Conservation (phyloP, 2,329 filamentous ascomycete species). For the Penicillium sumatraense region DNA sequence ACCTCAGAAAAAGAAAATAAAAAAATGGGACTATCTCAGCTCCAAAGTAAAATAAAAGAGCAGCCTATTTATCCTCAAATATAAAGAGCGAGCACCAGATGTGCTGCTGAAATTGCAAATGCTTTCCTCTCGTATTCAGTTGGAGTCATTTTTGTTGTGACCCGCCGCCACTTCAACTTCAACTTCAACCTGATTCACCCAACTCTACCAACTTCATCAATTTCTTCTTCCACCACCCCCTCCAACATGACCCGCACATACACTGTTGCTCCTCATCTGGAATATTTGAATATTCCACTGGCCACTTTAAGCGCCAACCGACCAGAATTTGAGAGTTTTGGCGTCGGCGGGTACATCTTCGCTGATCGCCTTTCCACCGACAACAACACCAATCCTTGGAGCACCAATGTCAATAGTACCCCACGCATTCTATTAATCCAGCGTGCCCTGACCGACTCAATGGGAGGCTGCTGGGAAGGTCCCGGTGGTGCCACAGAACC, state of each 20-base stretch:
- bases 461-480: constrained; percentile 53
- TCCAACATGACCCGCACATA: constrained; percentile 22
- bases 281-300: constrained; percentile 34
- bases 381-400: background rate
- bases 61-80: too few species aligned
- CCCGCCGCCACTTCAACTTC: too few species aligned
- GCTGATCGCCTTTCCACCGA: constrained; percentile 12
- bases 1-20: too few species aligned
- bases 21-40: too few species aligned
- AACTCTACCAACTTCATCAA: too few species aligned
- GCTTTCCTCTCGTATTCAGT: too few species aligned
- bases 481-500: constrained; percentile 56
- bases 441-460: constrained; percentile 45
- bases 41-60: too few species aligned
- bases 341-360: constrained; percentile 37
- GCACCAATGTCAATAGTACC: background rate
- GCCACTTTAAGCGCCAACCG: constrained; percentile 29
- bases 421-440: constrained; percentile 50
- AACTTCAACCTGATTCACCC: too few species aligned
- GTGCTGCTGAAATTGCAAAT: too few species aligned
- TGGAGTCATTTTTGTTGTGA: too few species aligned
- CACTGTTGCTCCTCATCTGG: constrained; percentile 34
- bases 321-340: constrained; percentile 34
- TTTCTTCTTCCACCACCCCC: too few species aligned
- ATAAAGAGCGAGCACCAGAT: too few species aligned